Evolutionary conservation across 768 basidiomycete genomes (phyloP).

Genomic region (Artomyces pyxidatus): DNA sequence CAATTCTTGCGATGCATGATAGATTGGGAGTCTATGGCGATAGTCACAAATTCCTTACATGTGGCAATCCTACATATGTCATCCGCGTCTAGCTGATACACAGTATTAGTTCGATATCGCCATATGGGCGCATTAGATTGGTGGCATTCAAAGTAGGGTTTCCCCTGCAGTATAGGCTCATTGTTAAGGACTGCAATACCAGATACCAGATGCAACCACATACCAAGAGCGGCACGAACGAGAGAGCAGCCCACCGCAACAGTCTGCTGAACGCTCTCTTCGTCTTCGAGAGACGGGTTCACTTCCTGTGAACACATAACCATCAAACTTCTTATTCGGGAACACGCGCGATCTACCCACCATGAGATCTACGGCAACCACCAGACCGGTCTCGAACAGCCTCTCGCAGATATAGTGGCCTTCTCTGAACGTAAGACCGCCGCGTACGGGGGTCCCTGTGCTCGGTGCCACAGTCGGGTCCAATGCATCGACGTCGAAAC

Average conservation of each 20-base stretch:
- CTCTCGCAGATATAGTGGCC: conserved; percentile 98
- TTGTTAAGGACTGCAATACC: neutral
- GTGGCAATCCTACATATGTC: too few relatives aligned
- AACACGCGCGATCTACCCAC: conserved; percentile 31
- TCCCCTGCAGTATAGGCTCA: conserved; percentile 13
- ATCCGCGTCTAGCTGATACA: too few relatives aligned
- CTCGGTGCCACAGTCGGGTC: conserved; percentile 96
- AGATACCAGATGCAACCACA: conserved; percentile 16
- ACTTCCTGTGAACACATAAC: conserved; percentile 58
- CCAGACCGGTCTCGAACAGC: conserved; percentile 83
- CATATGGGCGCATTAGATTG: neutral
- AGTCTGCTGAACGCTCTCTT: conserved; percentile 71
- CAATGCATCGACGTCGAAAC: conserved; percentile 93
- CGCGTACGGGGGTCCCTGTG: conserved; percentile 90
- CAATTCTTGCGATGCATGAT: too few relatives aligned
- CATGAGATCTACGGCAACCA: conserved; percentile 94
- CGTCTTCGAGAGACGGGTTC: conserved; percentile 86
- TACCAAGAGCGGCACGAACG: conserved; percentile 75
- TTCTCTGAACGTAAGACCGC: conserved; percentile 93
- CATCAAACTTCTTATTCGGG: conserved; percentile 3
- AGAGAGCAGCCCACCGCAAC: conserved; percentile 87
- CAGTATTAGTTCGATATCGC: neutral
- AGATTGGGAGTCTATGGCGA: too few relatives aligned
- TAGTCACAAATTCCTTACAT: too few relatives aligned
- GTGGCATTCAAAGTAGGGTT: conserved; percentile 17